Percentiles rank a stretch among this genome's conserved stretches.
These are phyloP conservation scores for Xylariaceae sp. DNA, from an alignment of 2,329 filamentous ascomycete species.

Conservation along the genomic window DNA sequence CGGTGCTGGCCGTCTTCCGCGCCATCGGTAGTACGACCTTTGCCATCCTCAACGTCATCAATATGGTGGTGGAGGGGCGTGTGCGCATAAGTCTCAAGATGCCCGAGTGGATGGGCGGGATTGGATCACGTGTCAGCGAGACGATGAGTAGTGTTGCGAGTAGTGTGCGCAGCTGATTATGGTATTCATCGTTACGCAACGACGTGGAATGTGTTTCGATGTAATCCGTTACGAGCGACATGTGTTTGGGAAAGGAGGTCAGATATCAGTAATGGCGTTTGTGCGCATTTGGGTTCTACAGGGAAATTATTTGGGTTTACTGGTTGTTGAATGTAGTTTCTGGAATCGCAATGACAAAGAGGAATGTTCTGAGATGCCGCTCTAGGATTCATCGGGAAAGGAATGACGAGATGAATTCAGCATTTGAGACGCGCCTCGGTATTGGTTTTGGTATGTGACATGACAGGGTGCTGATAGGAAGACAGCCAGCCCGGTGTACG, in stretches of 20 bases:
- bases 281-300: not conserved
- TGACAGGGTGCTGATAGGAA: not conserved
- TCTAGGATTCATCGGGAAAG: no score
- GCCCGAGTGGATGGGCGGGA: constrained; percentile 53
- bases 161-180: constrained; percentile 32
- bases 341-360: not conserved
- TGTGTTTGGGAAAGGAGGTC: constrained; percentile 8
- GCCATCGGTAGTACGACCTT: constrained; percentile 83
- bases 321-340: constrained; percentile 1
- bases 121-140: constrained; percentile 52
- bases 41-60: constrained; percentile 81
- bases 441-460: not conserved
- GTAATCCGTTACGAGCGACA: not conserved
- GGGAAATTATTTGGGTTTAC: not conserved
- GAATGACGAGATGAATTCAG: not conserved
- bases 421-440: not conserved
- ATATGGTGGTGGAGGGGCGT: constrained; percentile 85
- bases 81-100: constrained; percentile 66
- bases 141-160: constrained; percentile 57
- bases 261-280: constrained; percentile 9
- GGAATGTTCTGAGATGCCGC: no score
- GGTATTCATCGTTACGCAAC: not conserved
- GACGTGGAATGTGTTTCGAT: not conserved
- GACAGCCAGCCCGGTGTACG: no score
- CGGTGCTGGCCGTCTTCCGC: constrained; percentile 84